Conservation (phyloP, 2,329 filamentous ascomycete genomes). For the Trichoderma sp. region DNA sequence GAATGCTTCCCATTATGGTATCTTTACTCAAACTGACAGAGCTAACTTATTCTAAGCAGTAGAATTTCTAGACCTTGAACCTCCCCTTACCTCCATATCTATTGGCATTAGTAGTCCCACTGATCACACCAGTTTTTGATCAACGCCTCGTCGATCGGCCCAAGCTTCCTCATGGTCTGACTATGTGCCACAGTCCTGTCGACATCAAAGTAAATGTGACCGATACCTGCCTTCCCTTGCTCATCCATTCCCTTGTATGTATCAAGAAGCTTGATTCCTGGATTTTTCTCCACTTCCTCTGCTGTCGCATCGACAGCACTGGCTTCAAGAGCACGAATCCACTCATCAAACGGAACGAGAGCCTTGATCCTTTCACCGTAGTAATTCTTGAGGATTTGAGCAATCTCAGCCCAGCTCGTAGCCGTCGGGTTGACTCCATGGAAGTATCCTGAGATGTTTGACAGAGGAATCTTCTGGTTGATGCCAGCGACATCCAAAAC, state of each 20-base stretch:
- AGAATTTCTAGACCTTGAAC: neutral
- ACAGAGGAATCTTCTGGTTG: constrained; percentile 20
- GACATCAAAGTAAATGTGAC: constrained; percentile 40
- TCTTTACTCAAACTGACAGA: neutral
- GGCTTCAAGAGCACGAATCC: constrained; percentile 44
- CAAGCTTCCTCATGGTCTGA: constrained; percentile 40
- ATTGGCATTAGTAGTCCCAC: constrained; percentile 32
- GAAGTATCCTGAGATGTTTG: constrained; percentile 40
- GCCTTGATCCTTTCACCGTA: constrained; percentile 40
- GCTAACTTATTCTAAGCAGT: neutral
- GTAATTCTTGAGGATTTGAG: constrained; percentile 38
- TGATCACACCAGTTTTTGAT: constrained; percentile 49
- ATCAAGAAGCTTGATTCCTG: constrained; percentile 51
- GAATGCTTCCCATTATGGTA: neutral
- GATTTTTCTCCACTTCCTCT: constrained; percentile 42
- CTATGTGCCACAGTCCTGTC: constrained; percentile 39
- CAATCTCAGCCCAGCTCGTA: constrained; percentile 41
- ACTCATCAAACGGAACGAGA: constrained; percentile 42
- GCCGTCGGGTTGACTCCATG: constrained; percentile 48
- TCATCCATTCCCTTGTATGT: constrained; percentile 38
- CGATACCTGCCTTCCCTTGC: neutral
- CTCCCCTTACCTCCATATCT: neutral
- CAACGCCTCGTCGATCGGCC: constrained; percentile 41
- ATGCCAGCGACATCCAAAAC: constrained; percentile 46
- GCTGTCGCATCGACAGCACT: constrained; percentile 31